Evolutionary conservation across 2,329 filamentous ascomycete species (phyloP), one percentile per base, ranked within the genome.

Genomic region (Phaeosphaeriaceae sp.): DNA sequence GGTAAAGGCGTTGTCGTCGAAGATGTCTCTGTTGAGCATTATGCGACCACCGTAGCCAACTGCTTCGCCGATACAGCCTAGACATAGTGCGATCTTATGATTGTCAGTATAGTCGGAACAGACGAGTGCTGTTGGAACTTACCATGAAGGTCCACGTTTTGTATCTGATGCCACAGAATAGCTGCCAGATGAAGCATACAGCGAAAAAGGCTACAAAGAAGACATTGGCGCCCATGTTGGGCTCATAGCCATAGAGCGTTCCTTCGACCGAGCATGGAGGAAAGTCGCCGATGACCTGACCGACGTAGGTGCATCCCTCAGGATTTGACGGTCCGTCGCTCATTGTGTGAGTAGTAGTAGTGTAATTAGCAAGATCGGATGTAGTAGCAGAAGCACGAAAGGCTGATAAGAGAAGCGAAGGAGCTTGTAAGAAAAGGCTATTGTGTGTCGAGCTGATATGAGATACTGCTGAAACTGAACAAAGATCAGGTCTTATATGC

Each of bases 41-140:
- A 88, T 69, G 22, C 86, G 80, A 2, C 84, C 86, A 13, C 80
- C 76, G 66, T 89, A 89, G 9, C 87, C 87, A 1, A 86, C 71
- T 26, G 81, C 73, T 67, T 87, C 85, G 47, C 84, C 80, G 2
- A 83, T 59, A 8, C 83, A 79, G 9, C 84, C 85, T 3, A 82
- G 61, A 9, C 74, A 66, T 58, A 87, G 77, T 0, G 82, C 84
- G 28, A 82, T 71, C 69, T 71, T 24, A 17, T 8, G 3, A 11
- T 17, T 17, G 43, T 67, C 44, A 67, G 66, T 44, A 21, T n/a
- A 13, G 11, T 15, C 40, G 9, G 3, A 24, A 11, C 3, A 7
- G 11, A 10, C 49, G 23, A 28, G 13, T 21, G 21, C 24, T 15
- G 11, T 11, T 15, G 0, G 11, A 13, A 49, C 61, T 44, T 40